A percentile compares a stretch with the other conserved stretches of the same genome.
These are phyloP conservation scores for Umbilicaria muhlenbergii DNA, from an alignment of 495 filamentous ascomycete species.

Conservation along the genomic window DNA sequence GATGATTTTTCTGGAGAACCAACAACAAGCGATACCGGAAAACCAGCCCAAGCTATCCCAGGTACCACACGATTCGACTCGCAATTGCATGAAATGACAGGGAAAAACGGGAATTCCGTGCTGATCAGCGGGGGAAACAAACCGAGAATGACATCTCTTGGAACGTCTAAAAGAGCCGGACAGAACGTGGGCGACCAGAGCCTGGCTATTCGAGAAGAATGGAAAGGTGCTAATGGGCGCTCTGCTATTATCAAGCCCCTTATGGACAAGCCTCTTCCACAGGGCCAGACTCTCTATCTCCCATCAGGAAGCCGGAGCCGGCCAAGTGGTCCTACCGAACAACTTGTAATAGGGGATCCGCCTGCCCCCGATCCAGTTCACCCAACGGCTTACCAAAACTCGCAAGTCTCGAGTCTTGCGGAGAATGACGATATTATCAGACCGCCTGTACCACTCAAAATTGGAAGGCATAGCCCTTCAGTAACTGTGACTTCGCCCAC, in stretches of 20 bases:
- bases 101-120: slow-evolving; percentile 8
- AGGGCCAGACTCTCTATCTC: slow-evolving; percentile 11
- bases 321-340: background rate
- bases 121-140: slow-evolving; percentile 13
- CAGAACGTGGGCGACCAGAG: slow-evolving; percentile 14
- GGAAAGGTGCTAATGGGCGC: slow-evolving; percentile 36
- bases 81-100: background rate
- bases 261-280: slow-evolving; percentile 12
- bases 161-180: slow-evolving; percentile 9
- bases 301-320: slow-evolving; percentile 9
- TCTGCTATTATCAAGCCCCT: slow-evolving; percentile 24
- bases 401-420: slow-evolving; percentile 4
- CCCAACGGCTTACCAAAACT: background rate
- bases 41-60: slow-evolving; percentile 12
- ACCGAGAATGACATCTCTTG: slow-evolving; percentile 3
- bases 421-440: slow-evolving; percentile 18
- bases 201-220: slow-evolving; percentile 24
- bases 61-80: slow-evolving; percentile 11
- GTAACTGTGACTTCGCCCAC: slow-evolving; percentile 12
- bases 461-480: slow-evolving; percentile 18
- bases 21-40: slow-evolving; percentile 21
- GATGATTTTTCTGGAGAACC: slow-evolving; percentile 36
- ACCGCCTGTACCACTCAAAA: slow-evolving; percentile 21
- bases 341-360: background rate
- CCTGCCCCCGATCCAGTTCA: background rate